These are phyloP conservation scores for Emergomyces pasteurianus DNA, from an alignment of 2,329 filamentous ascomycete genomes.

Conservation along the genomic window DNA sequence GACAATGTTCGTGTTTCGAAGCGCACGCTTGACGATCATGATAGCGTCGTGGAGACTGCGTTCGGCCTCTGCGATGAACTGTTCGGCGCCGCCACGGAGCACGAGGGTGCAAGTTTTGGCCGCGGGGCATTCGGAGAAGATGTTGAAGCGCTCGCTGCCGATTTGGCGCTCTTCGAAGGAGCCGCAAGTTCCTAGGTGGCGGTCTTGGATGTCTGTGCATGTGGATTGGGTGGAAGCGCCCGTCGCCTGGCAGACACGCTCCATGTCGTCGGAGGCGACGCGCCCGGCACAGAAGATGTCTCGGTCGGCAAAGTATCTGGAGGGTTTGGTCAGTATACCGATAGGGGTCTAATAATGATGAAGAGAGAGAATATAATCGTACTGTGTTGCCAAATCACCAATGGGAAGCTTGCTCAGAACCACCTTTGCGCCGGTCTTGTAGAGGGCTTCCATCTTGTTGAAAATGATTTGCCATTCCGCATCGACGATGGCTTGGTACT, in stretches of 20 bases:
- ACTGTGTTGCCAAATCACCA: slow-evolving; percentile 90
- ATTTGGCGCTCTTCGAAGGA: slow-evolving; percentile 93
- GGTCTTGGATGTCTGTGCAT: slow-evolving; percentile 81
- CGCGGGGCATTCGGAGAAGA: slow-evolving; percentile 90
- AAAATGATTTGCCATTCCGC: slow-evolving; percentile 99
- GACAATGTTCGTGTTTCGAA: slow-evolving; percentile 89
- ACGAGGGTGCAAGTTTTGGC: slow-evolving; percentile 96
- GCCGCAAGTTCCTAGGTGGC: slow-evolving; percentile 85
- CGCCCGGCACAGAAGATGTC: slow-evolving; percentile 97
- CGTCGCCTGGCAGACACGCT: slow-evolving; percentile 89
- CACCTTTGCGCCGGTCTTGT: slow-evolving; percentile 92
- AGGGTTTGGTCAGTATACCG: not conserved
- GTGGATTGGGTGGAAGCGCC: slow-evolving; percentile 89
- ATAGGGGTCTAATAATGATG: not conserved
- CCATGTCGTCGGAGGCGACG: slow-evolving; percentile 82
- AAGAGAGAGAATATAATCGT: slow-evolving; percentile 15
- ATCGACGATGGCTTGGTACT: slow-evolving; percentile 98
- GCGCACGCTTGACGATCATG: slow-evolving; percentile 98
- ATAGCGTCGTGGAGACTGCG: slow-evolving; percentile 96
- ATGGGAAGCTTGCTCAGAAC: slow-evolving; percentile 96
- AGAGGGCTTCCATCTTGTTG: slow-evolving; percentile 93
- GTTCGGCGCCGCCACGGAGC: slow-evolving; percentile 89
- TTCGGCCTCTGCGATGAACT: slow-evolving; percentile 98
- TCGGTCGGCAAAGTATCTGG: slow-evolving; percentile 78
- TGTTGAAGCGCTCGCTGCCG: slow-evolving; percentile 93